Evolutionary conservation across 192 early-diverging fungal species (phyloP), one percentile per base, ranked within the genome.

Genomic region (Podila epicladia): DNA sequence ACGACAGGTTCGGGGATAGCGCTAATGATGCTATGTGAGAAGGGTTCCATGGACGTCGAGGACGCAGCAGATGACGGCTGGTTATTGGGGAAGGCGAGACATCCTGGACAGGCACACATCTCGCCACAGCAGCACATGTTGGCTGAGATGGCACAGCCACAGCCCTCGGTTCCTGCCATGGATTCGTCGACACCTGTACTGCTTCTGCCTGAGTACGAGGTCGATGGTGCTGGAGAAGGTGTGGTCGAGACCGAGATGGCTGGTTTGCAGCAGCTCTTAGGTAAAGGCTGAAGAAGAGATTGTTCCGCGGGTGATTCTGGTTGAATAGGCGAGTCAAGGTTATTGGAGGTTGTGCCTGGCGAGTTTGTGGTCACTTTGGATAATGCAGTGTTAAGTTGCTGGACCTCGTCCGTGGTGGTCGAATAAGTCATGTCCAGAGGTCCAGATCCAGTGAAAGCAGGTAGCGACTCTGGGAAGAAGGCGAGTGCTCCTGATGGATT

Each of bases 81-180:
- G 76, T 80, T 80, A 58, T 80, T 80, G 53, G 77, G 77, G 24
- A 67, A 80, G 28, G 77, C 77, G n/a, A 80, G 77, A 19, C 77
- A 80, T 45, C 77, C 77, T 38, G 77, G 77, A 28, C 77, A 80
- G 29, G 77, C 77, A 49, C 77, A 80, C 12, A 58, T 65, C 35
- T 80, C 77, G 17, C 77, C 77, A 65, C 77, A 80, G 58, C 77
- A 80, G 62, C 77, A 80, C 77, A 80, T 80, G 59, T 64, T 80
- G 48, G 77, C 49, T 0, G 77, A 80, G 45, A 80, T 65, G 33
- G 77, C 77, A 73, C 77, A 80, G 17, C 77, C 77, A 62, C 77
- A 80, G 13, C 77, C 77, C 3, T 73, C 71, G 2, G 49, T 53
- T 35, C 49, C 65, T 2, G 65, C 37, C 37, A 28, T 26, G 28